Conservation (phyloP, 306 rosid species). For the Casuarina glauca region DNA sequence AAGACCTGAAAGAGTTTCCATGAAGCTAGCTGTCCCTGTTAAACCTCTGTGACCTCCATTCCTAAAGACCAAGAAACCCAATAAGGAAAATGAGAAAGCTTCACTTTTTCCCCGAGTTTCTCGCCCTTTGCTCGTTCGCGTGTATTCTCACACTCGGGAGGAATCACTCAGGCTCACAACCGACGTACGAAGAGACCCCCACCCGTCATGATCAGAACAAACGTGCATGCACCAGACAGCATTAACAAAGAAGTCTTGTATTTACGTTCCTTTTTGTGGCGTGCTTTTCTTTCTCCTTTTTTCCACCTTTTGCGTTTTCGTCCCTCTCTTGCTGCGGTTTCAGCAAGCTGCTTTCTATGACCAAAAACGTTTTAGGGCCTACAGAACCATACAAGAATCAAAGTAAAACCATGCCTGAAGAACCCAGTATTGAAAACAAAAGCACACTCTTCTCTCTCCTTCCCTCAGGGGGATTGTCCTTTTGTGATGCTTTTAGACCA, state of each 20-base stretch:
- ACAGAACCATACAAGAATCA: slow-evolving; percentile 11
- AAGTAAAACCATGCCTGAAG: slow-evolving; percentile 25
- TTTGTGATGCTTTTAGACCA: slow-evolving; percentile 33
- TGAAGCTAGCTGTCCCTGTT: slow-evolving; percentile 5
- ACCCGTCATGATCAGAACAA: slow-evolving; percentile 60
- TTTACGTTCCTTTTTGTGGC: slow-evolving; percentile 55
- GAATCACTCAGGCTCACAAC: slow-evolving; percentile 47
- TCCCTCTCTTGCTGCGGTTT: slow-evolving; percentile 9
- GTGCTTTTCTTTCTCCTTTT: slow-evolving; percentile 25
- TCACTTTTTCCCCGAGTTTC: slow-evolving; percentile 55
- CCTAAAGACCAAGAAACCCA: background rate
- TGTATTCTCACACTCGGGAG: slow-evolving; percentile 18
- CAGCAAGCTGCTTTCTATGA: slow-evolving; percentile 21
- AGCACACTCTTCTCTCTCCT: slow-evolving; percentile 3
- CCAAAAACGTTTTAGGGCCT: background rate
- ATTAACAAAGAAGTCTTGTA: slow-evolving; percentile 42
- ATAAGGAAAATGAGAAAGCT: background rate
- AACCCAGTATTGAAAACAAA: slow-evolving; percentile 11
- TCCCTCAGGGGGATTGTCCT: slow-evolving; percentile 33
- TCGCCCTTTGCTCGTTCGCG: slow-evolving; percentile 29
- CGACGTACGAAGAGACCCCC: slow-evolving; percentile 53
- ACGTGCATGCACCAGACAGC: slow-evolving; percentile 60
- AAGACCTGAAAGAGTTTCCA: slow-evolving; percentile 33
- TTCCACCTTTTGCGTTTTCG: slow-evolving; percentile 6
- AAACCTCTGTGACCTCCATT: slow-evolving; percentile 9